Evolutionary conservation across 2,329 filamentous ascomycete genomes (phyloP), one percentile per base, ranked within the genome.

Genomic region (Epichloe coenophiala): DNA sequence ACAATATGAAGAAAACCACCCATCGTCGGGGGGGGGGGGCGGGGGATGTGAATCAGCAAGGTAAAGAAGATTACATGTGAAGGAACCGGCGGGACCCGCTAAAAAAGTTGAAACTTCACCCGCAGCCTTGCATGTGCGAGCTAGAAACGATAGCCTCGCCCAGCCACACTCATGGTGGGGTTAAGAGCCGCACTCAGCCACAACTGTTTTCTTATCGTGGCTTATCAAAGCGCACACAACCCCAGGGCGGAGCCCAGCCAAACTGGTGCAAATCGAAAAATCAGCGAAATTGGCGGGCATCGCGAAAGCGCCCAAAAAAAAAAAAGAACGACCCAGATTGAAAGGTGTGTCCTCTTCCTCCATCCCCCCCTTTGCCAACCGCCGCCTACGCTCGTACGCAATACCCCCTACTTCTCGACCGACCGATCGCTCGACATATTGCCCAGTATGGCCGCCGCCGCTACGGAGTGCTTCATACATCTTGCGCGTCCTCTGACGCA

Each of bases 401-500:
- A n/a, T 37, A 43, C 38, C 27, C 27, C 19, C 35, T 19, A 11
- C 8, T 39, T 6, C 43, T 42, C 46, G 37, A 46, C 21, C 37
- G 42, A 49, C 51, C 49, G 54, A 56, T 50, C 54, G 53, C 49
- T 49, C 40, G 39, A 48, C 12, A 53, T 49, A 52, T 58, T 68
- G 69, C 72, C 70, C 78, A 89, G 64, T 71, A 95, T 95, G 89
- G 84, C 88, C 69, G 74, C 80, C 65, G 74, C 80, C 65, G 74
- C 83, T 68, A 77, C 80, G 63, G 86, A 91, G 69, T 85, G 86
- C 57, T 97, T 95, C 76, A 83, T 97, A 64, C 93, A 98, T 71
- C 84, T 98, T 59, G 84, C 91, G 65, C 83, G 93, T 70, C 93
- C 93, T 63, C 77, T 97, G 64, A 89, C 88, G 68, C 88, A 89